Evolutionary conservation across 495 filamentous ascomycete genomes (phyloP).

Genomic region (Pyrenula aspistea): DNA sequence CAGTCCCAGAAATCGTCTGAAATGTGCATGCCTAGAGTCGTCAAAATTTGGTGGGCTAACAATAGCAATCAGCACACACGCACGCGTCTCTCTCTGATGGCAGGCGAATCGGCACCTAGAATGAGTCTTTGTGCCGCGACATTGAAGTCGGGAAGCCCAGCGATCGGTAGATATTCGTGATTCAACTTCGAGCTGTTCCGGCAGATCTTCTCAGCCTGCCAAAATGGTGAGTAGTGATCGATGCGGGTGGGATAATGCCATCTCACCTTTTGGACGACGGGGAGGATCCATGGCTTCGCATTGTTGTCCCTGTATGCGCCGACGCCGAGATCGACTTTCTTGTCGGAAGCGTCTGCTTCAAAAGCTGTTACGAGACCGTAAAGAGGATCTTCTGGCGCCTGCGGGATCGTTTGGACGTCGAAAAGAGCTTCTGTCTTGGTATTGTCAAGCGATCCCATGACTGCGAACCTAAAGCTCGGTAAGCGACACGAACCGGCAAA

Average conservation of each 20-base stretch:
- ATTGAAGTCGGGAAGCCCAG: conserved; percentile 62
- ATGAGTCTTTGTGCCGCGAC: conserved; percentile 65
- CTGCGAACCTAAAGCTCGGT: too few species aligned
- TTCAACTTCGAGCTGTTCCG: conserved; percentile 65
- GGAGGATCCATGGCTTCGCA: conserved; percentile 39
- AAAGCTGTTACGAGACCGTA: too few species aligned
- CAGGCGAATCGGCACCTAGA: conserved; percentile 54
- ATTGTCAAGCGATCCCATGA: too few species aligned
- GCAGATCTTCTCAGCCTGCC: conserved; percentile 63
- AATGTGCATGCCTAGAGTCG: too few species aligned
- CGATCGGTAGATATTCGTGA: conserved; percentile 83
- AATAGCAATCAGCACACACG: conserved; percentile 1
- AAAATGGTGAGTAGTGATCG: conserved; percentile 1
- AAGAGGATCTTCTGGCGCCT: conserved; percentile 71
- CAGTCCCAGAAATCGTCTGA: conserved; percentile 90
- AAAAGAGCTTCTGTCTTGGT: too few species aligned
- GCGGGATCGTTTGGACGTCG: conserved; percentile 54
- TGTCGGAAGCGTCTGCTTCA: conserved; percentile 27
- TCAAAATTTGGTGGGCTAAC: too few species aligned
- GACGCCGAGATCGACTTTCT: conserved; percentile 36
- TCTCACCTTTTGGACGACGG: conserved; percentile 32
- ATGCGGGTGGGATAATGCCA: conserved; percentile 11
- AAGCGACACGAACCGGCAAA: too few species aligned
- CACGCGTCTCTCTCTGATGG: conserved; percentile 59
- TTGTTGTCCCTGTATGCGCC: conserved; percentile 41